Evolutionary conservation across 192 early-diverging fungal species (phyloP).

Genomic region (Linnemannia zychae): DNA sequence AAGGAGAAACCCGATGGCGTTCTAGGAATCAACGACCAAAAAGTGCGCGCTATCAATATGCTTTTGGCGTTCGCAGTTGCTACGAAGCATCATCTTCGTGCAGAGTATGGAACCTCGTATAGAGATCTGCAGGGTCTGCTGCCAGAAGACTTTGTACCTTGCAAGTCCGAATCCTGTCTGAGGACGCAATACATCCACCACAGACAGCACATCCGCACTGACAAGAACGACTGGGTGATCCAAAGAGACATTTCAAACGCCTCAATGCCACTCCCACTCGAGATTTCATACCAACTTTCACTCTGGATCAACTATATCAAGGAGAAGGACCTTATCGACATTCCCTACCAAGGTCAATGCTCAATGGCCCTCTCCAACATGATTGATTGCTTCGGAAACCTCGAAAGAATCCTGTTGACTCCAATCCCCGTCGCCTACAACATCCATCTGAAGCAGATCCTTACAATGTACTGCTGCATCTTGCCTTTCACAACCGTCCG

Average conservation of each 20-base stretch:
- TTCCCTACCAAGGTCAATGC: constrained; percentile 60
- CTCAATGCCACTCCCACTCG: constrained; percentile 66
- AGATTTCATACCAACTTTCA: constrained; percentile 61
- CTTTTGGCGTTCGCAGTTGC: constrained; percentile 67
- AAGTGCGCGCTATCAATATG: constrained; percentile 69
- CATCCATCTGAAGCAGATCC: constrained; percentile 83
- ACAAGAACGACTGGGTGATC: constrained; percentile 47
- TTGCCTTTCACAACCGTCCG: constrained; percentile 82
- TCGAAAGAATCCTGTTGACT: constrained; percentile 79
- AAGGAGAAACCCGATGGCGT: constrained; percentile 57
- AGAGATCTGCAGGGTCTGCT: constrained; percentile 71
- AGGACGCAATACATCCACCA: constrained; percentile 50
- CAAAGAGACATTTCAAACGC: constrained; percentile 40
- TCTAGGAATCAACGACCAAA: constrained; percentile 63
- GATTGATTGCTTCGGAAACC: constrained; percentile 68
- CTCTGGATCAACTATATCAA: constrained; percentile 66
- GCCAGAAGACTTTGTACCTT: constrained; percentile 66
- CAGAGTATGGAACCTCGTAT: constrained; percentile 70
- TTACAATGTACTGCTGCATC: constrained; percentile 73
- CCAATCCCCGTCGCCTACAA: constrained; percentile 85
- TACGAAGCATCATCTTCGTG: constrained; percentile 71
- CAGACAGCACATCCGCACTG: constrained; percentile 31
- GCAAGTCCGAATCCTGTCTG: constrained; percentile 52
- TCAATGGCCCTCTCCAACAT: constrained; percentile 68
- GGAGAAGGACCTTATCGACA: constrained; percentile 65